A percentile compares a stretch with the other conserved stretches of the same genome.
These are phyloP conservation scores for Onygena corvina DNA, from an alignment of 2,329 filamentous ascomycete genomes.

Conservation along the genomic window DNA sequence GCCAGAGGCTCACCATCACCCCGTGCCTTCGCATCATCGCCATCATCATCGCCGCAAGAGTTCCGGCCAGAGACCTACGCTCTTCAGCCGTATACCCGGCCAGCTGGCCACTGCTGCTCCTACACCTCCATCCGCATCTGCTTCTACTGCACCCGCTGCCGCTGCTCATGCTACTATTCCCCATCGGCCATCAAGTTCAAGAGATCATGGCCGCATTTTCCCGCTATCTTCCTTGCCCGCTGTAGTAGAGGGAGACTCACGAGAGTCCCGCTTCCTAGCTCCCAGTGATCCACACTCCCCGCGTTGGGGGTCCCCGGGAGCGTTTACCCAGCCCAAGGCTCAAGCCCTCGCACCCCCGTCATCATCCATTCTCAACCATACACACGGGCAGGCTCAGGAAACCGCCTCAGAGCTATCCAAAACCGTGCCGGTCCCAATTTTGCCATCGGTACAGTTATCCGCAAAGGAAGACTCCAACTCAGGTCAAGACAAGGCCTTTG, in stretches of 20 bases:
- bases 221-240: slow-evolving; percentile 22
- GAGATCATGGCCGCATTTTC: slow-evolving; percentile 27
- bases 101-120: neutral
- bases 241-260: slow-evolving; percentile 3
- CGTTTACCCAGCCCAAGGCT: slow-evolving; percentile 66
- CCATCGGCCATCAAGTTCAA: slow-evolving; percentile 7
- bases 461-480: slow-evolving; percentile 11
- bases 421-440: slow-evolving; percentile 9
- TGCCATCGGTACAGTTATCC: slow-evolving; percentile 1
- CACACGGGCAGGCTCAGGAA: slow-evolving; percentile 16
- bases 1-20: slow-evolving; percentile 11
- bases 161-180: no score
- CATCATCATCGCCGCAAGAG: slow-evolving; percentile 11
- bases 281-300: slow-evolving; percentile 64
- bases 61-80: slow-evolving; percentile 23
- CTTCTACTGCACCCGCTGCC: neutral
- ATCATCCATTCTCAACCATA: slow-evolving; percentile 60
- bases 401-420: slow-evolving; percentile 14
- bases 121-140: neutral
- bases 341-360: slow-evolving; percentile 62
- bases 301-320: slow-evolving; percentile 56
- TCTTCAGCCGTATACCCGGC: slow-evolving; percentile 22
- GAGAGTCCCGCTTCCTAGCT: slow-evolving; percentile 42
- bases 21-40: slow-evolving; percentile 7
- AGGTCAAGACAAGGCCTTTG: slow-evolving; percentile 42